Base-by-base conservation (phyloP, 371 early-diverging fungal genomes). In the Actinomucor elegans region DNA sequence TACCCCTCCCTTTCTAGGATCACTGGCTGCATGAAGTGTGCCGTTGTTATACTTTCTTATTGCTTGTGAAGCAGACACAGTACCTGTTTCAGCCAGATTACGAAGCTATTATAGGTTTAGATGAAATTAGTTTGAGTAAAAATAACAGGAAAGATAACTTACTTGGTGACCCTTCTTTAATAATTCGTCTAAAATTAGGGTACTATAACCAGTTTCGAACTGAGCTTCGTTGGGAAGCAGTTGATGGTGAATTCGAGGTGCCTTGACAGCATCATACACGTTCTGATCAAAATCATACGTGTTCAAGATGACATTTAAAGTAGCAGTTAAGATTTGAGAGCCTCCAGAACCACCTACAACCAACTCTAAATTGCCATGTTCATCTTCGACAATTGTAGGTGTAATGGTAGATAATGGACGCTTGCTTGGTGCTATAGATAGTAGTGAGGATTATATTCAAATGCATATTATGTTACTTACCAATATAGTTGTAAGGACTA, bases 301-400 rank as follows among this genome's bases (percentile, higher is more conserved):
- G 52, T 92, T 86, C 31, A 97, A 53, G 11, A 99, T 71, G 0
- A 89, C 89, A 62, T 91, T 84, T 1, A 94, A 56, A 0, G 92
- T 88, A 10, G 94, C 75, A 0, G 95, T 94, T 6, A 92, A 81
- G 53, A 99, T 99, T 59, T 90, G 77, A 42, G 92, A 89, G 6
- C 99, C 99, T 15, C 99, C 99, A 47, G 91, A 87, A 11, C 90
- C 99, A 11, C 99, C 99, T 4, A 90, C 55, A 1, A 91, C 85
- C 44, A 90, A 58, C 57, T 90, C 85, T 28, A 95, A 76, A 11
- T 72, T 54, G 11, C 80, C 80, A 47, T 90, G 69, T 48, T 90
- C 77, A 32, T 52, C 51, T 49, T 90, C 90, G 8, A 99, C 64
- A 33, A 99, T 94, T 1, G 86, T 75, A 0, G 99, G 99, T 2